Percentiles rank a stretch among this genome's conserved stretches.
phyloP scores from a whole-genome alignment of 495 filamentous ascomycete species.

The Hyaloscypha hepaticicola region DNA sequence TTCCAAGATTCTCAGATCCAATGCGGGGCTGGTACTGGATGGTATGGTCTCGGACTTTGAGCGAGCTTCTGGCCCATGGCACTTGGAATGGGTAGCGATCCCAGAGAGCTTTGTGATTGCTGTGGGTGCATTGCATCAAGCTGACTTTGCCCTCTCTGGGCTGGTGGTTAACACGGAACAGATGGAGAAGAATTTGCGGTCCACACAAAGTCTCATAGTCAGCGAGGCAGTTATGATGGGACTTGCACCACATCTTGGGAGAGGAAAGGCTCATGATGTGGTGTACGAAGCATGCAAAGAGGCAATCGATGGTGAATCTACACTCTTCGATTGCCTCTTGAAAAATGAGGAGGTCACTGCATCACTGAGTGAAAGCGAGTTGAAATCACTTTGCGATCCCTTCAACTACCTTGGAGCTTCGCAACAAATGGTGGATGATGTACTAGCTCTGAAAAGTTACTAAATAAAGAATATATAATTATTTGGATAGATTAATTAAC shows the following conservation, averaged over 20 bases:
- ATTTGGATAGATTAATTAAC: neutral
- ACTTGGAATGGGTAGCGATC: slow-evolving; percentile 54
- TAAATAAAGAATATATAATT: neutral
- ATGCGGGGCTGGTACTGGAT: slow-evolving; percentile 50
- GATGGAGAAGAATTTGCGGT: slow-evolving; percentile 50
- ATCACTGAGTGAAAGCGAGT: slow-evolving; percentile 39
- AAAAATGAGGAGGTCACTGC: slow-evolving; percentile 41
- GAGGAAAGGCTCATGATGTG: slow-evolving; percentile 52
- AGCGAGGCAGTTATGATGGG: slow-evolving; percentile 59
- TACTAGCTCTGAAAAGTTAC: slow-evolving; percentile 36
- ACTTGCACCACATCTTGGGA: slow-evolving; percentile 46
- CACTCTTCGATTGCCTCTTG: slow-evolving; percentile 39
- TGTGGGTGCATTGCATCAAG: slow-evolving; percentile 48
- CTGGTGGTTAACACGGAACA: slow-evolving; percentile 45
- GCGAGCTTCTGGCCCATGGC: slow-evolving; percentile 52
- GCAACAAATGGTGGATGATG: slow-evolving; percentile 50
- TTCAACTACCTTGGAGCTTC: slow-evolving; percentile 51
- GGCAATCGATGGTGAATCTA: slow-evolving; percentile 44
- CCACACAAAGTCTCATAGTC: slow-evolving; percentile 50
- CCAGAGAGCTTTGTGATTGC: slow-evolving; percentile 52
- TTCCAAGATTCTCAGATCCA: slow-evolving; percentile 48
- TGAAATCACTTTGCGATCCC: slow-evolving; percentile 47
- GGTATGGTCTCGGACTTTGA: slow-evolving; percentile 56
- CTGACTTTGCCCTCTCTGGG: slow-evolving; percentile 47
- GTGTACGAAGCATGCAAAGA: slow-evolving; percentile 54